A percentile compares a stretch with the other conserved stretches of the same genome.
Conservation (phyloP, 2,329 filamentous ascomycete genomes). For the Aspergillus novofumigatus region DNA sequence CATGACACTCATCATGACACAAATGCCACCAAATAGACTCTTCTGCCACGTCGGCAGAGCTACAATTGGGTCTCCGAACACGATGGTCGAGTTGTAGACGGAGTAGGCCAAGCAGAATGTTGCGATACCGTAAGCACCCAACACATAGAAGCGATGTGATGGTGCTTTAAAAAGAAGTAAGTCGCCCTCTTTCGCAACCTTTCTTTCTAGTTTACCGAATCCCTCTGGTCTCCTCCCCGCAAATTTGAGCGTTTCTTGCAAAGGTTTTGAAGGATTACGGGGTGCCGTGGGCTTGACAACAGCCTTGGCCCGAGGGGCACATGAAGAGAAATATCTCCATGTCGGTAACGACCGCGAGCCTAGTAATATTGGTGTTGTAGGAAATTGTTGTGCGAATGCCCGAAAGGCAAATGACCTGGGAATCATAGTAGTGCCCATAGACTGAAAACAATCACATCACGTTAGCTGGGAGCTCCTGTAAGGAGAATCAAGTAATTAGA, state of each 20-base stretch:
- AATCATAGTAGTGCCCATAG: conserved; percentile 26
- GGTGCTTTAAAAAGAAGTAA: conserved; percentile 63
- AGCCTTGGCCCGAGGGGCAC: conserved; percentile 20
- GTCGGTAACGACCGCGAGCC: conserved; percentile 12
- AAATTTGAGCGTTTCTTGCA: conserved; percentile 19
- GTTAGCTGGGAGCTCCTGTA: background rate
- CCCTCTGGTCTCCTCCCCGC: conserved; percentile 33
- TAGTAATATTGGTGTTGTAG: conserved; percentile 15
- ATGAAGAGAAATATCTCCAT: conserved; percentile 30
- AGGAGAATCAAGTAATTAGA: background rate
- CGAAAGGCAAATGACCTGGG: conserved; percentile 24
- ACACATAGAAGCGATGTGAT: conserved; percentile 60
- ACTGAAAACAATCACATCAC: background rate
- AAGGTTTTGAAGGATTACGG: conserved; percentile 8
- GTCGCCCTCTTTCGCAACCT: conserved; percentile 53
- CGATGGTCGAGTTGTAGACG: conserved; percentile 48
- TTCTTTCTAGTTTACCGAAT: conserved; percentile 47
- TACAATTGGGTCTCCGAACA: conserved; percentile 48
- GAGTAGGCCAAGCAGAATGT: conserved; percentile 52
- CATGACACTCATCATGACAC: conserved; percentile 56
- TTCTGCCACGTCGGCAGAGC: conserved; percentile 56
- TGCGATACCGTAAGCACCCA: conserved; percentile 56
- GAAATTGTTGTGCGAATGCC: conserved; percentile 23
- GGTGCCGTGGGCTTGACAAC: conserved; percentile 12
- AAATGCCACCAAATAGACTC: conserved; percentile 54